These are phyloP conservation scores for Vicia sativa DNA, from an alignment of 306 rosid species.

Conservation along the genomic window DNA sequence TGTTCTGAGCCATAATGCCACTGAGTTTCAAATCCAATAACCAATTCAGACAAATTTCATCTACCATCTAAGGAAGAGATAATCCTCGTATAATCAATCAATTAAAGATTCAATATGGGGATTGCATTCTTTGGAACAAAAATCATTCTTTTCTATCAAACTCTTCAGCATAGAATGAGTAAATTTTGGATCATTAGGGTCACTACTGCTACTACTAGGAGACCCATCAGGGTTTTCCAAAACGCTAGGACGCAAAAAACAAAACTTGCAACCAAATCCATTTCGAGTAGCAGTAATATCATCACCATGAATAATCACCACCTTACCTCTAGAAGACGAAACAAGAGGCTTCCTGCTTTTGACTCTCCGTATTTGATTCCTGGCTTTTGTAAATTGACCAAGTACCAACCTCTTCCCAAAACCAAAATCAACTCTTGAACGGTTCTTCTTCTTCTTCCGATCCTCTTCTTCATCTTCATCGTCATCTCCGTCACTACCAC, in stretches of 20 bases:
- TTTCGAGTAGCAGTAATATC: conserved; percentile 25
- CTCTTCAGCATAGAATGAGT: conserved; percentile 54
- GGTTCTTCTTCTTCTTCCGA: conserved; percentile 39
- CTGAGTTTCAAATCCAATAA: neutral
- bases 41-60: conserved; percentile 7
- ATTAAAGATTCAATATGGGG: conserved; percentile 46
- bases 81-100: conserved; percentile 25
- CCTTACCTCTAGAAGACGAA: conserved; percentile 47
- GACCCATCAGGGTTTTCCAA: conserved; percentile 53
- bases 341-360: conserved; percentile 37
- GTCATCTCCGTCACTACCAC: conserved; percentile 43
- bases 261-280: conserved; percentile 57
- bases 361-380: conserved; percentile 43
- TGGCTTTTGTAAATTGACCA: conserved; percentile 51
- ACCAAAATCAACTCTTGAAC: conserved; percentile 22
- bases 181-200: conserved; percentile 66
- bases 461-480: conserved; percentile 40
- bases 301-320: conserved; percentile 23
- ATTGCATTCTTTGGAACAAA: conserved; percentile 73
- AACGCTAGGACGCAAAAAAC: conserved; percentile 56
- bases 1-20: neutral
- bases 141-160: conserved; percentile 71
- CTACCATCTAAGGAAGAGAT: neutral
- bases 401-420: conserved; percentile 44
- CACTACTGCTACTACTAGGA: conserved; percentile 50